A percentile compares a stretch with the other conserved stretches of the same genome.
Conservation (phyloP, 345 rosid species). For the Syzygium oleosum region DNA sequence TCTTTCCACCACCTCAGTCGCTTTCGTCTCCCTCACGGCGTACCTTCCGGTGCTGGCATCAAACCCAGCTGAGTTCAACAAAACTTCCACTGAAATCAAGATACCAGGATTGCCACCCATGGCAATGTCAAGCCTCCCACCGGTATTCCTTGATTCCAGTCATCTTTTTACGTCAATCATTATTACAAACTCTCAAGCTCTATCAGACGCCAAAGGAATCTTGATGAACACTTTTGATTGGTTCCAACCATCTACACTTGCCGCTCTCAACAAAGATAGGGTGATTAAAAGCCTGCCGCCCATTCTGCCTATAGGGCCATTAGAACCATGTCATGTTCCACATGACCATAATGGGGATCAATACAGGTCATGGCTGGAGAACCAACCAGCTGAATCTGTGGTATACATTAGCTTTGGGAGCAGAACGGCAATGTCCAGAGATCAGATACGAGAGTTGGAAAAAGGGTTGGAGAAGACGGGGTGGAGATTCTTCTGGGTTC, state of each 20-base stretch:
- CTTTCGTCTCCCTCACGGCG: slow-evolving; percentile 4
- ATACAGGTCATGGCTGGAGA: slow-evolving; percentile 24
- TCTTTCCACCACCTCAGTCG: slow-evolving; percentile 13
- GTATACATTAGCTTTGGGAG: slow-evolving; percentile 39
- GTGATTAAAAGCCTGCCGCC: slow-evolving; percentile 5
- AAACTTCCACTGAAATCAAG: not conserved
- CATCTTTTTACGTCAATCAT: not conserved
- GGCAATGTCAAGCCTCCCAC: slow-evolving; percentile 21
- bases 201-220: slow-evolving; percentile 14
- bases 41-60: not conserved
- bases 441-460: slow-evolving; percentile 30
- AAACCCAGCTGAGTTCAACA: not conserved
- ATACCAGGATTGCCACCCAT: slow-evolving; percentile 24
- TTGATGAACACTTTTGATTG: slow-evolving; percentile 22
- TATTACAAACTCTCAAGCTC: not conserved
- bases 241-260: slow-evolving; percentile 11
- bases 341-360: not conserved
- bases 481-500: slow-evolving; percentile 28
- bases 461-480: slow-evolving; percentile 23
- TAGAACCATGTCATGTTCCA: slow-evolving; percentile 10
- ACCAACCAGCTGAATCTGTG: slow-evolving; percentile 19
- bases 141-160: not conserved
- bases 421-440: slow-evolving; percentile 14
- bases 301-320: slow-evolving; percentile 20
- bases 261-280: slow-evolving; percentile 4